A percentile compares a stretch with the other conserved stretches of the same genome.
Conservation (phyloP, 352 stramenopile genomes). For the Halophytophthora batemanensis region DNA sequence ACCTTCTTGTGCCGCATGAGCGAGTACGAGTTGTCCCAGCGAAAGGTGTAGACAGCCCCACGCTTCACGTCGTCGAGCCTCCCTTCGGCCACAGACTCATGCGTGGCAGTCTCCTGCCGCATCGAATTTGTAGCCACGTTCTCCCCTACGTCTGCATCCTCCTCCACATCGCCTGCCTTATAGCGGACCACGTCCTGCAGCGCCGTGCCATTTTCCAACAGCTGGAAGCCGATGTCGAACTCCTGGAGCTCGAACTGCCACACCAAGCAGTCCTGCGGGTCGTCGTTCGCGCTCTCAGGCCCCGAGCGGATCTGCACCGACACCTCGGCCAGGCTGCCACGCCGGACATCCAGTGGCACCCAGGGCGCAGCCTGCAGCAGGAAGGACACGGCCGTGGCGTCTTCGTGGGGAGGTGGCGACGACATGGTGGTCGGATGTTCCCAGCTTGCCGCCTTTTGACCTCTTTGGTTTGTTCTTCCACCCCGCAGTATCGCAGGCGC, state of each 20-base stretch:
- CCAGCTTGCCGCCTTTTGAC: not conserved
- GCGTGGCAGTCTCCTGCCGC: conserved; percentile 8
- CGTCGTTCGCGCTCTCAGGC: conserved; percentile 5
- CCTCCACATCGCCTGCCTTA: conserved; percentile 17
- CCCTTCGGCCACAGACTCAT: conserved; percentile 29
- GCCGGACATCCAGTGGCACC: conserved; percentile 40
- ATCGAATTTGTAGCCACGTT: not conserved
- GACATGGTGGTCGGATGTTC: not conserved
- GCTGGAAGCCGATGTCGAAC: conserved; percentile 59
- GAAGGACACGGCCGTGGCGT: conserved; percentile 33
- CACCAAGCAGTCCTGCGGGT: conserved; percentile 35
- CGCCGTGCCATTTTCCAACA: conserved; percentile 40
- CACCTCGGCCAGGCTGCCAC: conserved; percentile 49
- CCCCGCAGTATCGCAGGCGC: not conserved
- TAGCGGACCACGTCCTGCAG: conserved; percentile 38
- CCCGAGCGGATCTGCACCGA: conserved; percentile 26
- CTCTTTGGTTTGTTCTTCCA: not conserved
- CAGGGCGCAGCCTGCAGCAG: conserved; percentile 57
- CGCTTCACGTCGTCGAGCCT: conserved; percentile 24
- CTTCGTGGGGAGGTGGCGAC: not conserved
- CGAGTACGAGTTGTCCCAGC: conserved; percentile 80
- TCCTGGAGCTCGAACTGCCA: conserved; percentile 68
- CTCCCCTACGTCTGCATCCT: not conserved
- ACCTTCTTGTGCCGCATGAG: conserved; percentile 65
- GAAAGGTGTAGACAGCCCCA: conserved; percentile 49